Base-by-base conservation (phyloP, 306 rosid species). In the Gynostemma pentaphyllum region DNA sequence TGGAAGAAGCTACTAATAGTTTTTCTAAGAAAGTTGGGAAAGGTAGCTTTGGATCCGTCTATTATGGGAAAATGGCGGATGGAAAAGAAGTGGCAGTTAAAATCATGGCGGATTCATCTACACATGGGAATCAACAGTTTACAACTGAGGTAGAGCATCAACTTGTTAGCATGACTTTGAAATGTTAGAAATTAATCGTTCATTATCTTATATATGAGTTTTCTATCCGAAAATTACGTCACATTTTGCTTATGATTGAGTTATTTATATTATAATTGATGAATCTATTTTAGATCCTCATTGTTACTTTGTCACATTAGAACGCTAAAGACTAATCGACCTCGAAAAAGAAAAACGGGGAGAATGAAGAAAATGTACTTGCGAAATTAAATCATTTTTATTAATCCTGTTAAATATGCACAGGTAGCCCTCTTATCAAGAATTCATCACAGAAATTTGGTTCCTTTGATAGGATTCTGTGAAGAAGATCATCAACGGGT, bases 11-110 rank as follows among this genome's bases (percentile, higher is more conserved):
- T 48, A 94, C 99, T 1, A 68, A 80, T 68, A 76, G 77, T 41
- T 88, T 82, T 63, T 71, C 84, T 7, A 86, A 78, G 81, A 88
- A 88, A 76, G 81, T 88, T 49, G 97, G 99, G 56, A 79, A 73
- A 73, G 99, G 99, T 71, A 94, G 99, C 83, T 94, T 94, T 73
- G 99, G 99, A 59, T 84, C 86, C 47, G 99, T 94, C 68, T 88
- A 79, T 71, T 83, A 94, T 70, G 97, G 99, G 59, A 94, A 79
- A 73, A 94, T 88, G 99, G 79, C 41, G 73, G 97, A 92, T n/a
- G 97, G 90, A 60, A 94, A 94, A 76, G 99, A 94, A 78, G 82
- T 94, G 5, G 97, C 99, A n/a, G 97, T 92, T 56, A 92, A 92
- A 79, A 82, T 83, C 55, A 92, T 92, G 96, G 77, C 94, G 0